Base-by-base conservation (phyloP, 176 grass and related monocot species). In the Eleusine coracana region DNA sequence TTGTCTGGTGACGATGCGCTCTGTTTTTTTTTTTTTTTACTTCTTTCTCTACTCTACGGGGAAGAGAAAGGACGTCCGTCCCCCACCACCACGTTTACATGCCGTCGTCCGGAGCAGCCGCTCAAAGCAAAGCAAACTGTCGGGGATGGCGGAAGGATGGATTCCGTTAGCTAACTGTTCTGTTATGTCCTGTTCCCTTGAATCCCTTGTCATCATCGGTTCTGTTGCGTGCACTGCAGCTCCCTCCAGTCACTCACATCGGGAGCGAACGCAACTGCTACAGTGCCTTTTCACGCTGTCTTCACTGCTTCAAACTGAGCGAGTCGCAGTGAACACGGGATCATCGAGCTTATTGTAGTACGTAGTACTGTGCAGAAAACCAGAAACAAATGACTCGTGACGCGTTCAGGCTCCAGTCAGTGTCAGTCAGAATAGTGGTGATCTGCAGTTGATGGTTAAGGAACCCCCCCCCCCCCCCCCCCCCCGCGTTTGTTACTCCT, bases 1-100 rank as follows among this genome's bases (percentile, higher is more conserved):
- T 45, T 81, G 61, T 86, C 78, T 81, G 78, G 61, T 74, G 85
- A 81, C 48, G 77, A 5, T 14, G 52, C 25, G 7, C 8, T 6
- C 16, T 1, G 16, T 54, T 5, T 21, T 7, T 7, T 56, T 56
- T 56, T 1, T 21, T 21, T 6, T 4, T 49, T 3, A 0, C 5
- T 51, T 16, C 49, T 51, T 51, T 51, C 17, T 51, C 3, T 2
- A 13, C 0, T 51, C 8, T 46, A 10, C 1, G 42, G 44, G 11
- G 12, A 8, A 10, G 44, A 46, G 44, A 8, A 46, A 46, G 44
- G 40, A 42, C 40, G 40, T 49, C 46, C 46, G 50, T 56, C 54
- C 65, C 65, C 29, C 45, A 21, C 45, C 77, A 15, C 15, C 66
- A 56, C 78, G 66, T 70, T 42, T 42, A 10, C 52, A 34, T 54